Conservation (phyloP, 2,329 filamentous ascomycete species). For the Apiospora aurea region DNA sequence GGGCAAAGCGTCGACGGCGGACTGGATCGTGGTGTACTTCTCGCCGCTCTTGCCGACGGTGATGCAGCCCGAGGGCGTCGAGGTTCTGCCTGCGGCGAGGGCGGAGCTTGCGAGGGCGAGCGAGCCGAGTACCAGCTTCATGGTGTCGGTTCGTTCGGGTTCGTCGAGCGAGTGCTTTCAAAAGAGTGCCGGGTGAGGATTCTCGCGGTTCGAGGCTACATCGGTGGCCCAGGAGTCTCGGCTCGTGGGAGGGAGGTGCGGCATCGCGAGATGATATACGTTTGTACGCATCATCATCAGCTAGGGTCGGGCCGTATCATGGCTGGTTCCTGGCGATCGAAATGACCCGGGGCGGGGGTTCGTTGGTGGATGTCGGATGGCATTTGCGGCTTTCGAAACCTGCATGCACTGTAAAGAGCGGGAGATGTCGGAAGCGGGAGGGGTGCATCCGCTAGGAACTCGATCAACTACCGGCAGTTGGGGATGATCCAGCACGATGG, state of each 20-base stretch:
- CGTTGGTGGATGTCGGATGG: background rate
- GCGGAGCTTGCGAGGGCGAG: constrained; percentile 31
- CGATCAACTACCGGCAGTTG: background rate
- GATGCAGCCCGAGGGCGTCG: constrained; percentile 55
- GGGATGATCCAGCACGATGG: background rate
- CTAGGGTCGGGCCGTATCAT: background rate
- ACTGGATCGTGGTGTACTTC: constrained; percentile 51
- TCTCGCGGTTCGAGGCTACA: background rate
- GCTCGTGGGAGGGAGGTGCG: background rate
- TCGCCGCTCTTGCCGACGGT: constrained; percentile 50
- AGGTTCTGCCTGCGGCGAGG: constrained; percentile 44
- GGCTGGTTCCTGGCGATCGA: background rate
- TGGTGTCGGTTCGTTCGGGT: background rate
- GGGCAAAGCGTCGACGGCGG: constrained; percentile 64
- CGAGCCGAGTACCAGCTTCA: constrained; percentile 29
- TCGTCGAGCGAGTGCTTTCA: background rate
- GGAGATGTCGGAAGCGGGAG: background rate
- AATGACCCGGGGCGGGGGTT: background rate
- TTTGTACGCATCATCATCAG: background rate
- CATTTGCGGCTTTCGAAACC: background rate
- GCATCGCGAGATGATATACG: background rate
- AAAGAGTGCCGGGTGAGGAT: background rate
- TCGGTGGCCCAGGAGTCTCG: background rate
- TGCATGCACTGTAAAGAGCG: background rate
- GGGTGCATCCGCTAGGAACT: background rate